These are phyloP conservation scores for Isoetes taiwanensis DNA, from an alignment of 75 land plant species.

Conservation along the genomic window DNA sequence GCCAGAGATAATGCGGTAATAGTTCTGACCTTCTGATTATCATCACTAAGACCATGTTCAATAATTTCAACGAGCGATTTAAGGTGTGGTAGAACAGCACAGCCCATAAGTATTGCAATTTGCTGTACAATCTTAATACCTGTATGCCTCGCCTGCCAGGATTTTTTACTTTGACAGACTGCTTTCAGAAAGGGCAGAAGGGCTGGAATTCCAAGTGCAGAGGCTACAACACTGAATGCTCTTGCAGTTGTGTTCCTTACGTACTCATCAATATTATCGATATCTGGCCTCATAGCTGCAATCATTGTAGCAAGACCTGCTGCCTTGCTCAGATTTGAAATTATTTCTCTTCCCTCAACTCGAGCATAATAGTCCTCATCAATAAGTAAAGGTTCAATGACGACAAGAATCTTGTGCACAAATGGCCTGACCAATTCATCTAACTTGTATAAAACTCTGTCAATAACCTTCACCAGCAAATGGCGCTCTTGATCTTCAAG, in stretches of 20 bases:
- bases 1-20: constrained; percentile 93
- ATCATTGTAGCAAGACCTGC: constrained; percentile 98
- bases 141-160: constrained; percentile 98
- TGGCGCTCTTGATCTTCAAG: constrained; percentile 95
- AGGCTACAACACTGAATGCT: constrained; percentile 98
- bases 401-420: constrained; percentile 94
- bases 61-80: constrained; percentile 91
- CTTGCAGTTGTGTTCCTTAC: constrained; percentile 95
- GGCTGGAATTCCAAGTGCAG: constrained; percentile 96
- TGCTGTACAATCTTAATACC: constrained; percentile 98
- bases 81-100: constrained; percentile 94
- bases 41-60: constrained; percentile 93
- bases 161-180: constrained; percentile 97
- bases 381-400: constrained; percentile 88
- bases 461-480: constrained; percentile 91
- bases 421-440: constrained; percentile 93
- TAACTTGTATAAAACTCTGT: constrained; percentile 79
- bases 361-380: constrained; percentile 99
- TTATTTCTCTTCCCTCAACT: constrained; percentile 92
- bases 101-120: constrained; percentile 97
- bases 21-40: constrained; percentile 94
- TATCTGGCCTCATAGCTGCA: constrained; percentile 99
- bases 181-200: constrained; percentile 87
- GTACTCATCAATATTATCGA: constrained; percentile 97
- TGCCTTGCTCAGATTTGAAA: constrained; percentile 90